Percentiles rank a stretch among this genome's conserved stretches.
These are phyloP conservation scores for Alternaria dauci DNA, from an alignment of 2,329 filamentous ascomycete species.

Conservation along the genomic window DNA sequence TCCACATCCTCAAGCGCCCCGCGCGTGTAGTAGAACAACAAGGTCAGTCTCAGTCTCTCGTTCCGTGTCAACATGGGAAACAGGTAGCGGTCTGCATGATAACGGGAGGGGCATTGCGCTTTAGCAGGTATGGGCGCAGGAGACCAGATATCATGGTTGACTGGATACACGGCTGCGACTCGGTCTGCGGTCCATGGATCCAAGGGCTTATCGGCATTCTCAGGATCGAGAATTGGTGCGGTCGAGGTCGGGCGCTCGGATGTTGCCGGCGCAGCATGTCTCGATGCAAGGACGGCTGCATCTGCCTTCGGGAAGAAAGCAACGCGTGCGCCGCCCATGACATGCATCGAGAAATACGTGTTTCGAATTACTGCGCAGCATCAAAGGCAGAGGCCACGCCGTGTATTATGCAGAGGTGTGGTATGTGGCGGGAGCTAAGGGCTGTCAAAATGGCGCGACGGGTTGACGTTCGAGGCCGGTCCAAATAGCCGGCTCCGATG, in stretches of 20 bases:
- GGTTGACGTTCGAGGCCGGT: conserved; percentile 1
- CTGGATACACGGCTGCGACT: conserved; percentile 29
- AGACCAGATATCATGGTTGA: conserved; percentile 21
- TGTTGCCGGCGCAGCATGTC: conserved; percentile 24
- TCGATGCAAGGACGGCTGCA: conserved; percentile 33
- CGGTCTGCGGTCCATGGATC: conserved; percentile 25
- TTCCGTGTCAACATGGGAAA: conserved; percentile 49
- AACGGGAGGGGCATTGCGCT: conserved; percentile 15
- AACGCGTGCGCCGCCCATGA: conserved; percentile 15
- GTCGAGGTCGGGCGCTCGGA: conserved; percentile 29
- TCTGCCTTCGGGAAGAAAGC: conserved; percentile 42
- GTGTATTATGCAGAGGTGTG: conserved; percentile 1
- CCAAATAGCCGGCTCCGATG: not conserved
- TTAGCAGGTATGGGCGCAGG: conserved; percentile 30
- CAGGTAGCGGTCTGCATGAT: conserved; percentile 41
- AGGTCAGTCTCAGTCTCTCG: conserved; percentile 50
- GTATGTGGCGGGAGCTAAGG: conserved; percentile 5
- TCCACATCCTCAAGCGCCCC: conserved; percentile 53
- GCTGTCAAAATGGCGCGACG: conserved; percentile 10
- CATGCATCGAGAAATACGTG: conserved; percentile 20
- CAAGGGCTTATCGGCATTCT: conserved; percentile 29
- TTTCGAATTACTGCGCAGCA: conserved; percentile 1
- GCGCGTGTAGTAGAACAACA: conserved; percentile 57
- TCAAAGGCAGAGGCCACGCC: conserved; percentile 4
- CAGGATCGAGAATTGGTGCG: conserved; percentile 34